These are phyloP conservation scores for Paramecium biaurelia DNA, from an alignment of 73 alveolate species.

Conservation along the genomic window DNA sequence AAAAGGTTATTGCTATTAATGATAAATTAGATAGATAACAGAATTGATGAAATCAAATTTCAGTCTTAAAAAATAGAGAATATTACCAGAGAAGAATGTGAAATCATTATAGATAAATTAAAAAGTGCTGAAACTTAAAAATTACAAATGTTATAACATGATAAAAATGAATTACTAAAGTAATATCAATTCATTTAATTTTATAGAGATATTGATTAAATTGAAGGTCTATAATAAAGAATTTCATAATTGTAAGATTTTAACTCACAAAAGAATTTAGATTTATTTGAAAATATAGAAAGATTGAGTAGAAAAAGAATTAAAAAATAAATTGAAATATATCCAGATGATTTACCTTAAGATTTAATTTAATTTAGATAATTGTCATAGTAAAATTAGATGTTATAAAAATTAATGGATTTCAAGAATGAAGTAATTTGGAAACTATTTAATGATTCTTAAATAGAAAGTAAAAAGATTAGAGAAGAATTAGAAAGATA, in stretches of 20 bases:
- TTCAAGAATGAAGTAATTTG: constrained; percentile 27
- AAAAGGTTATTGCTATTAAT: background rate
- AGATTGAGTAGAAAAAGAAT: background rate
- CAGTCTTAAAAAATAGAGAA: background rate
- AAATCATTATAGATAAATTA: background rate
- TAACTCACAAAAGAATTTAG: background rate
- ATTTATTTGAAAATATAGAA: background rate
- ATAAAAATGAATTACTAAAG: background rate
- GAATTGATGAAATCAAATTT: constrained; percentile 15
- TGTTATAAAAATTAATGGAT: background rate
- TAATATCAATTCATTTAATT: background rate
- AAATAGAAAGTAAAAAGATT: background rate
- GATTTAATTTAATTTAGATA: background rate
- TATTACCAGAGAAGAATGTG: constrained; percentile 23
- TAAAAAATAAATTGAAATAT: background rate
- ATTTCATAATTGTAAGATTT: background rate
- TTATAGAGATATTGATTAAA: background rate
- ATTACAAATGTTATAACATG: background rate
- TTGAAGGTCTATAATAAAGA: background rate
- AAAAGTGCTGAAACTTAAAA: background rate
- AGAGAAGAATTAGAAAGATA: constrained; percentile 4
- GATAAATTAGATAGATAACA: background rate
- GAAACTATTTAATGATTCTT: background rate
- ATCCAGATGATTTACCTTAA: constrained; percentile 36
- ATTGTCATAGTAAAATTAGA: background rate